Evolutionary conservation across 495 filamentous ascomycete species (phyloP), one percentile per base, ranked within the genome.

Genomic region (Penicillium coffeae): DNA sequence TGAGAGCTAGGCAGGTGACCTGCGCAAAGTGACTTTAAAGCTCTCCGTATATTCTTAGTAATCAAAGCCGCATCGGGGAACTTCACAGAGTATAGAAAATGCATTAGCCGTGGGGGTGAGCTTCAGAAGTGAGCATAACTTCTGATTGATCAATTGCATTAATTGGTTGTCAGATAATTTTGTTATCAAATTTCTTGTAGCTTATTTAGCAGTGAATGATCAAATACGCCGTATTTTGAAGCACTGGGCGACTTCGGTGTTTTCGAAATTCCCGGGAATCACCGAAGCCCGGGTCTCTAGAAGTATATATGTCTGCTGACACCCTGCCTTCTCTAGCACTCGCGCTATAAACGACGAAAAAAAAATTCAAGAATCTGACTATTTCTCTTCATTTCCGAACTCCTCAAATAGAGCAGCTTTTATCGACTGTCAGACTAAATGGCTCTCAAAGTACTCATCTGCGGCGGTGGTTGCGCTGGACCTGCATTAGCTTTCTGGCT

Each of bases 401-500:
- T 39, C 33, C 43, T 10, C 9, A 13, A 8, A n/a, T n/a, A n/a
- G n/a, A n/a, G n/a, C n/a, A n/a, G n/a, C n/a, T n/a, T n/a, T n/a
- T n/a, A n/a, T n/a, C n/a, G n/a, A n/a, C n/a, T n/a, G n/a, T n/a
- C n/a, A n/a, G n/a, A n/a, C 25, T 3, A n/a, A 4, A 45, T 45
- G 42, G 3, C 58, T 32, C 41, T 62, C 13, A 66, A 56, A 46
- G 54, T 80, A 21, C 51, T 58, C 32, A 51, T 58, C 44, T 58
- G 55, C 25, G 55, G 55, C 14, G 55, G 55, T 8, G 55, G 51
- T 5, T 54, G 51, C 38, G 55, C 51, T 8, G 70, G 67, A 9
- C 75, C 77, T 3, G 67, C 74, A 4, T 48, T 75, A 21, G 78
- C 72, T 19, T 70, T 59, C 57, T 73, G 64, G 58, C 65, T 78